Percentiles rank a stretch among this genome's conserved stretches.
Conservation (phyloP, 1,284 basidiomycete species). For the Melampsora larici-populina region DNA sequence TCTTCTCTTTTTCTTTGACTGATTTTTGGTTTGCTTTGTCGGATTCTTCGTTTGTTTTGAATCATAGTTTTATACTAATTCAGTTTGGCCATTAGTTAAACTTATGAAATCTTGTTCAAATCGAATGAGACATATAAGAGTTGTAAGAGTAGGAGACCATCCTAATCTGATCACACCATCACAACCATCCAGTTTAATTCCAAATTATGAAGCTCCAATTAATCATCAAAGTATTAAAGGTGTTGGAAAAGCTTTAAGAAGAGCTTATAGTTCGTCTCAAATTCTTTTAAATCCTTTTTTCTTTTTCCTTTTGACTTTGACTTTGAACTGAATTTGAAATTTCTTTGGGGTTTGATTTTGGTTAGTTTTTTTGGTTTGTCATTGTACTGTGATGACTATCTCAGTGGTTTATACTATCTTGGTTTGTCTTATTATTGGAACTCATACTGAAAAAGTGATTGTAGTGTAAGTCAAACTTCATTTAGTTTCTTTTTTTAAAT, state of each 20-base stretch:
- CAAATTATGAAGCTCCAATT: neutral
- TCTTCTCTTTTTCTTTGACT: too few species aligned
- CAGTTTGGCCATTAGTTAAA: slow-evolving; percentile 33
- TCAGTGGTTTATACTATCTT: slow-evolving; percentile 34
- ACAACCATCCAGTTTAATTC: neutral
- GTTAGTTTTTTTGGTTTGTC: slow-evolving; percentile 26
- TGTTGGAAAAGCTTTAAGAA: slow-evolving; percentile 19
- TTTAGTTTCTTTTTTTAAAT: neutral
- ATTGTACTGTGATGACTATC: slow-evolving; percentile 35
- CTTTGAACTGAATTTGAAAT: too few species aligned
- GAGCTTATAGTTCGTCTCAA: slow-evolving; percentile 33
- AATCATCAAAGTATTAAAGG: neutral
- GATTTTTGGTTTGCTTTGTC: too few species aligned
- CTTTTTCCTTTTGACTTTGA: neutral
- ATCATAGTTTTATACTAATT: slow-evolving; percentile 30
- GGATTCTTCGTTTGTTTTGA: too few species aligned
- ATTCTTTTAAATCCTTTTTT: neutral
- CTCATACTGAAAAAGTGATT: slow-evolving; percentile 31
- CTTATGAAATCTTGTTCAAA: slow-evolving; percentile 22
- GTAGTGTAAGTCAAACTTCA: slow-evolving; percentile 26
- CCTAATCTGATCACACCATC: neutral
- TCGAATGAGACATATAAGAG: slow-evolving; percentile 18
- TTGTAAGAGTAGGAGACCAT: neutral
- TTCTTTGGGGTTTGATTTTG: too few species aligned
- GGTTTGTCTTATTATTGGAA: slow-evolving; percentile 31